phyloP scores from a whole-genome alignment of 805 yeast genomes.

The Metschnikowia kunwiensis region DNA sequence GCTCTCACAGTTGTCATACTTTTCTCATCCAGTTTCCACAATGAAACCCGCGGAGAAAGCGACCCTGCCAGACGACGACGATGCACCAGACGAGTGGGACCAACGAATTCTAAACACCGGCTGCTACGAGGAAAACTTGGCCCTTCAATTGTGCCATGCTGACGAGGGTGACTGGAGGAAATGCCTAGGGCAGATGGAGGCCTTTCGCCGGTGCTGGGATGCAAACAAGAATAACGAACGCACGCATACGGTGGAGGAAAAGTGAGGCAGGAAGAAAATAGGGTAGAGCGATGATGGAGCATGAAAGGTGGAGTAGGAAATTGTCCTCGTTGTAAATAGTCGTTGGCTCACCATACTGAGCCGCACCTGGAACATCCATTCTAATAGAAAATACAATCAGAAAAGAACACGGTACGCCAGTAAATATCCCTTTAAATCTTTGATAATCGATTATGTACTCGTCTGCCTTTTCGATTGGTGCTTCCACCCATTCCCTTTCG shows the following conservation, averaged over 20 bases:
- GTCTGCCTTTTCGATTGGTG: too few relatives aligned
- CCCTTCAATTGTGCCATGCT: conserved; percentile 72
- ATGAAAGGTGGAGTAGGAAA: not conserved
- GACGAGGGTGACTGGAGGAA: conserved; percentile 81
- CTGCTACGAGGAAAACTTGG: conserved; percentile 68
- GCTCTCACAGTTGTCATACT: too few relatives aligned
- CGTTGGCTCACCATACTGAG: not conserved
- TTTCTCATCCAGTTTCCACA: not conserved
- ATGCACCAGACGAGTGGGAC: conserved; percentile 76
- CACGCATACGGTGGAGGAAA: conserved; percentile 37
- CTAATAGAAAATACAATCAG: too few relatives aligned
- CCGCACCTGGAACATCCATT: too few relatives aligned
- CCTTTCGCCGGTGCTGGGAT: conserved; percentile 64
- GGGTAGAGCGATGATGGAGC: not conserved
- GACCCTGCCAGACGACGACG: conserved; percentile 32
- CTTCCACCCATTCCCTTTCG: too few relatives aligned
- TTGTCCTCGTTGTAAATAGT: too few relatives aligned
- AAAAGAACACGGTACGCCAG: too few relatives aligned
- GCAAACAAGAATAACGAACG: conserved; percentile 52
- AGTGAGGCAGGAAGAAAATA: not conserved
- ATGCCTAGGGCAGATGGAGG: conserved; percentile 53
- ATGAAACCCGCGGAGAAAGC: conserved; percentile 3
- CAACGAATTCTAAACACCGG: conserved; percentile 71
- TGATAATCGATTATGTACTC: too few relatives aligned
- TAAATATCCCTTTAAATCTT: too few relatives aligned